A percentile compares a stretch with the other conserved stretches of the same genome.
Conservation (phyloP, 1,284 basidiomycete genomes). For the Fomitopsis betulina region DNA sequence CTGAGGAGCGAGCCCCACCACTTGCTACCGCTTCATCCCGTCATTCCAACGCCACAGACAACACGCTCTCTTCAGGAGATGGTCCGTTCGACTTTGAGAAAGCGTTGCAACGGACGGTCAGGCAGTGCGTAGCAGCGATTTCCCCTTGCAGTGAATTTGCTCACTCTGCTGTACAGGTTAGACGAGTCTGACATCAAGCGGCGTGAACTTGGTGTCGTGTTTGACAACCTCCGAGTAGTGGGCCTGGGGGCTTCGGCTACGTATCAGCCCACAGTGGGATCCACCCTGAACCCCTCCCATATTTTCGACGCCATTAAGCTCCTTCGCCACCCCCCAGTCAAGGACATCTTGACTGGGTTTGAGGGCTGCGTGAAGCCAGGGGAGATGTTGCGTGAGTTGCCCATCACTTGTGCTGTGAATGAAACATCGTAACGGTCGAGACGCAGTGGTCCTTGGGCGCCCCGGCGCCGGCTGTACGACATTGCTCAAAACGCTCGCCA, state of each 20-base stretch:
- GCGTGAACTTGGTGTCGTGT: slow-evolving; percentile 46
- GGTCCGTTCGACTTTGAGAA: slow-evolving; percentile 45
- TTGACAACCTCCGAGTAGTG: slow-evolving; percentile 43
- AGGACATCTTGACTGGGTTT: slow-evolving; percentile 44
- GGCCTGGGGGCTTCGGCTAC: slow-evolving; percentile 40
- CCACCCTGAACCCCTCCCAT: slow-evolving; percentile 33
- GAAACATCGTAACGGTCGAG: background rate
- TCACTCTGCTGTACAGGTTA: slow-evolving; percentile 26
- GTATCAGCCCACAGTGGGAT: slow-evolving; percentile 38
- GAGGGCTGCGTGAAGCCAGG: slow-evolving; percentile 51
- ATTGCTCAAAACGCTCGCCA: slow-evolving; percentile 75
- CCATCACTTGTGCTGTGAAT: background rate
- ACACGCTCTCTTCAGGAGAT: slow-evolving; percentile 24
- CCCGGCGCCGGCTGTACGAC: slow-evolving; percentile 82
- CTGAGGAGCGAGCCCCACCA: background rate
- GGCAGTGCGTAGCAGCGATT: slow-evolving; percentile 30
- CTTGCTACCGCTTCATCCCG: background rate
- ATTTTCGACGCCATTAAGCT: slow-evolving; percentile 22
- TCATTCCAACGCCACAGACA: slow-evolving; percentile 9
- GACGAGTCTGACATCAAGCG: slow-evolving; percentile 39
- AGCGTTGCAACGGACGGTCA: slow-evolving; percentile 31
- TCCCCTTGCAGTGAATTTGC: background rate
- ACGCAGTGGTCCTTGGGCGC: slow-evolving; percentile 69
- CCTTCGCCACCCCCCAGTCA: slow-evolving; percentile 33
- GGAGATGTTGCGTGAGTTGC: slow-evolving; percentile 51